Evolutionary conservation across 179 eudicot genomes (phyloP).

Genomic region (Nepenthes alata): DNA sequence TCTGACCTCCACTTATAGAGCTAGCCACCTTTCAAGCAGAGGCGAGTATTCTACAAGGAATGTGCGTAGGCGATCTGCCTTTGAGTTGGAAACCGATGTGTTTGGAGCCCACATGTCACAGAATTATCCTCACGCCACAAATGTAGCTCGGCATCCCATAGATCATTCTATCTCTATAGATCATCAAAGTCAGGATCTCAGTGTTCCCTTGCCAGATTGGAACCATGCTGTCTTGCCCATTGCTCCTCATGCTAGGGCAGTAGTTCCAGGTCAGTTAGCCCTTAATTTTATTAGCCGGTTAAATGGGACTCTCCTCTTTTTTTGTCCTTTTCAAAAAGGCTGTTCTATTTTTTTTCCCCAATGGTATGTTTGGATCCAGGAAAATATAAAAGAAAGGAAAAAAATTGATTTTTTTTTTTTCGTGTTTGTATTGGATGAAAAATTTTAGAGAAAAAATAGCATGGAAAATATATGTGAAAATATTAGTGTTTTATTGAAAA

Average conservation of each 20-base stretch:
- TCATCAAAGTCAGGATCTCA: slow-evolving; percentile 32
- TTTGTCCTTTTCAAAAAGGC: too few species aligned
- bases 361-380: too few species aligned
- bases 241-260: slow-evolving; percentile 40
- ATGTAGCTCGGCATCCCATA: slow-evolving; percentile 26
- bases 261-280: slow-evolving; percentile 21
- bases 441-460: too few species aligned
- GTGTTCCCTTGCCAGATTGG: slow-evolving; percentile 45
- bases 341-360: background rate
- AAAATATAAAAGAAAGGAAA: too few species aligned
- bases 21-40: slow-evolving; percentile 37
- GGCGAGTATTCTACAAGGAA: slow-evolving; percentile 51
- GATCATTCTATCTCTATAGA: slow-evolving; percentile 33
- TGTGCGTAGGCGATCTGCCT: slow-evolving; percentile 61
- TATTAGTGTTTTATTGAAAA: too few species aligned
- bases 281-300: background rate
- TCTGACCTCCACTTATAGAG: slow-evolving; percentile 27
- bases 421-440: too few species aligned
- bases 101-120: slow-evolving; percentile 31
- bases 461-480: too few species aligned
- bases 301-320: background rate
- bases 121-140: slow-evolving; percentile 32
- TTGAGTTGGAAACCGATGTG: slow-evolving; percentile 43
- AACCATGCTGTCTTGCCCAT: slow-evolving; percentile 28
- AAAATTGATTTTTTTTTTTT: too few species aligned